Evolutionary conservation across 2,329 filamentous ascomycete genomes (phyloP).

Genomic region (Colletotrichum sojae): DNA sequence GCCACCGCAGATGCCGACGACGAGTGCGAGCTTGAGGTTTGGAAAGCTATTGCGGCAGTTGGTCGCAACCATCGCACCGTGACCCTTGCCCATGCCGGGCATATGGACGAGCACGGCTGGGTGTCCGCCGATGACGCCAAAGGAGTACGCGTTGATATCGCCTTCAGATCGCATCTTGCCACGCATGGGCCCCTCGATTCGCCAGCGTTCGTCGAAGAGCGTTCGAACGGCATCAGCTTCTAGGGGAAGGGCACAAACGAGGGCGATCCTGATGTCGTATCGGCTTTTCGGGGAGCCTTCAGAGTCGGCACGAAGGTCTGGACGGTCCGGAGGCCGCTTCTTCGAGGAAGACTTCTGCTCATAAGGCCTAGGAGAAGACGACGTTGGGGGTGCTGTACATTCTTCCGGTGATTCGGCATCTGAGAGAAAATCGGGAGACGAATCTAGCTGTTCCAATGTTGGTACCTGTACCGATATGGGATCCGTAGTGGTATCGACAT

Average conservation of each 20-base stretch:
- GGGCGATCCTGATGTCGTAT: slow-evolving; percentile 43
- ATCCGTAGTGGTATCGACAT: no score
- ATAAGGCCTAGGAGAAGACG: background rate
- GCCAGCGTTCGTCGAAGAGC: slow-evolving; percentile 48
- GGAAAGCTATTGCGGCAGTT: slow-evolving; percentile 52
- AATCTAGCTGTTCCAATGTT: no score
- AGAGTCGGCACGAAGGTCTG: background rate
- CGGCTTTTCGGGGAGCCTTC: background rate
- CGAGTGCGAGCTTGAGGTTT: slow-evolving; percentile 50
- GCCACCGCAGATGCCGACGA: slow-evolving; percentile 59
- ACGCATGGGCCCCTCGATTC: slow-evolving; percentile 10
- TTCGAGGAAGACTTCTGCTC: background rate
- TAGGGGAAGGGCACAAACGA: slow-evolving; percentile 47
- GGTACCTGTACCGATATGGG: no score
- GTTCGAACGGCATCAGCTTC: slow-evolving; percentile 46
- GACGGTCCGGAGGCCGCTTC: background rate
- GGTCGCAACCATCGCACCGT: slow-evolving; percentile 44
- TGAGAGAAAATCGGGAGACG: no score
- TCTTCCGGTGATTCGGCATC: no score
- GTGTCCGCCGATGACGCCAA: slow-evolving; percentile 46
- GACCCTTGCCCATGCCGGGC: slow-evolving; percentile 48
- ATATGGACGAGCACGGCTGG: slow-evolving; percentile 48
- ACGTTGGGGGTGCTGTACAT: no score
- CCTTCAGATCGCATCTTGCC: slow-evolving; percentile 36
- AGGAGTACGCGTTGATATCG: slow-evolving; percentile 48